These are phyloP conservation scores for Protea cynaroides DNA, from an alignment of 164 flowering plant genomes.

Conservation along the genomic window DNA sequence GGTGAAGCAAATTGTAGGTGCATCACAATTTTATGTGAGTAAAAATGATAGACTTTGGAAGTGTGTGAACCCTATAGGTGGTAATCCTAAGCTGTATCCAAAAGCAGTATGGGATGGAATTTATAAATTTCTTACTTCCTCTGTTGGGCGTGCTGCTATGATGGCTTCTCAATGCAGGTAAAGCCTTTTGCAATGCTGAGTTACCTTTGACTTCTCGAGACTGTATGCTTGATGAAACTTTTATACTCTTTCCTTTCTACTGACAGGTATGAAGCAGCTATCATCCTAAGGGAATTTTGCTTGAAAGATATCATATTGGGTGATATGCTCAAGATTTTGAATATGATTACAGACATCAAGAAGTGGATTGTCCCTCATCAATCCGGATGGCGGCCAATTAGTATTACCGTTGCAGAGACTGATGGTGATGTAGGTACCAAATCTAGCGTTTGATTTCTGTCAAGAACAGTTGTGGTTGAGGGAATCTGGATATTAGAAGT, in stretches of 20 bases:
- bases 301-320: slow-evolving; percentile 57
- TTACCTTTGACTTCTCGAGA: neutral
- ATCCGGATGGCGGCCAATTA: slow-evolving; percentile 83
- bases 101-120: slow-evolving; percentile 61
- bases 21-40: slow-evolving; percentile 46
- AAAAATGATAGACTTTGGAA: slow-evolving; percentile 67
- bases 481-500: slow-evolving; percentile 4
- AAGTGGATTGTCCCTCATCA: slow-evolving; percentile 64
- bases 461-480: slow-evolving; percentile 11
- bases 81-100: slow-evolving; percentile 40
- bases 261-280: slow-evolving; percentile 76
- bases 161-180: slow-evolving; percentile 73
- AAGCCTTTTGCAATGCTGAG: neutral
- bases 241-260: slow-evolving; percentile 7
- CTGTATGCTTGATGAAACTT: neutral
- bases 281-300: slow-evolving; percentile 46
- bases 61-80: slow-evolving; percentile 64
- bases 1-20: slow-evolving; percentile 44
- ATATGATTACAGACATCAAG: slow-evolving; percentile 42
- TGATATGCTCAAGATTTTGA: slow-evolving; percentile 66
- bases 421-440: slow-evolving; percentile 19
- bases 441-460: slow-evolving; percentile 23
- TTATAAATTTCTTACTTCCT: slow-evolving; percentile 46
- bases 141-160: slow-evolving; percentile 54
- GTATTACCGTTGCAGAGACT: slow-evolving; percentile 38